Conservation (phyloP, 805 yeast species). For the Yamadazyma paraphyllophila region DNA sequence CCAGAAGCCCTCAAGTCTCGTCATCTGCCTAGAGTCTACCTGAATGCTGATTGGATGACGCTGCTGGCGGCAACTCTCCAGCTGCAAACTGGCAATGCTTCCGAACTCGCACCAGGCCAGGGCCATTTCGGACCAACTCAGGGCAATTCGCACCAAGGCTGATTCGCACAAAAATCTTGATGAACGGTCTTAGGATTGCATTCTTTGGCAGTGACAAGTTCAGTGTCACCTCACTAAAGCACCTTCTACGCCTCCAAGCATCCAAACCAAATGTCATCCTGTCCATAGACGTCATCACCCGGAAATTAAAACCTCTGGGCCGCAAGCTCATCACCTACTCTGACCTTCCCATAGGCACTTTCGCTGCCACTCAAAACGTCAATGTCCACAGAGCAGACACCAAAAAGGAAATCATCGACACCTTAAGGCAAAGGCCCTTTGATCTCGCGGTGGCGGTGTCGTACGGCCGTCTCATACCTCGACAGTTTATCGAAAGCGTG, state of each 20-base stretch:
- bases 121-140: too few species aligned
- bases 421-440: slow-evolving; percentile 27
- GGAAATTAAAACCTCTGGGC: slow-evolving; percentile 64
- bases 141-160: too few species aligned
- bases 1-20: too few species aligned
- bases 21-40: too few species aligned
- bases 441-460: slow-evolving; percentile 88
- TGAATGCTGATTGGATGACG: too few species aligned
- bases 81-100: too few species aligned
- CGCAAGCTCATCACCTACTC: slow-evolving; percentile 41
- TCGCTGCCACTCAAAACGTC: slow-evolving; percentile 33
- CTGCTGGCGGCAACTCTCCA: too few species aligned
- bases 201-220: slow-evolving; percentile 80
- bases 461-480: slow-evolving; percentile 80
- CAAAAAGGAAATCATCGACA: slow-evolving; percentile 33
- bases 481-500: slow-evolving; percentile 45
- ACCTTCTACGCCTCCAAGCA: slow-evolving; percentile 25
- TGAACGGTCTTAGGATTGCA: slow-evolving; percentile 31
- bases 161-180: too few species aligned
- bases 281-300: slow-evolving; percentile 58
- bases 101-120: too few species aligned
- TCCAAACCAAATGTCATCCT: background rate
- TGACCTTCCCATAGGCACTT: slow-evolving; percentile 54
- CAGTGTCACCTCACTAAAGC: slow-evolving; percentile 53
- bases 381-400: slow-evolving; percentile 53